phyloP scores from a whole-genome alignment of 345 rosid genomes.

The Hibiscus mutabilis region DNA sequence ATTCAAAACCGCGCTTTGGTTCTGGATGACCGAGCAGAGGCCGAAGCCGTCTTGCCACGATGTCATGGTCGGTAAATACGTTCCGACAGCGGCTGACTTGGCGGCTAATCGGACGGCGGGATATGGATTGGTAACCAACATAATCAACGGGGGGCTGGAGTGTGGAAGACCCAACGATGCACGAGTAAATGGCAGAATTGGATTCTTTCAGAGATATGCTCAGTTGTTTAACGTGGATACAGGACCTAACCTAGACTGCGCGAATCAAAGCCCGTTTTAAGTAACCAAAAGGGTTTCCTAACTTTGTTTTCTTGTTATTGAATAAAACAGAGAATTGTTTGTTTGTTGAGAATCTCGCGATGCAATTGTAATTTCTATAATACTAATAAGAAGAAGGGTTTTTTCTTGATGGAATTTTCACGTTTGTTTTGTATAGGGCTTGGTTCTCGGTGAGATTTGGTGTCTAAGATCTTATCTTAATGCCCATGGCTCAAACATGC shows the following conservation, averaged over 20 bases:
- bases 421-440: background rate
- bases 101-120: slow-evolving; percentile 63
- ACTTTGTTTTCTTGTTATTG: background rate
- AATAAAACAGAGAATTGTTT: background rate
- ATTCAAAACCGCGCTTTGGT: slow-evolving; percentile 79
- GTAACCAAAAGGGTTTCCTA: background rate
- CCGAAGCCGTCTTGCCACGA: slow-evolving; percentile 84
- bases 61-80: slow-evolving; percentile 64
- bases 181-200: slow-evolving; percentile 63
- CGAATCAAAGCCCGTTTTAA: slow-evolving; percentile 48
- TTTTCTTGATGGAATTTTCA: background rate
- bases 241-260: slow-evolving; percentile 66
- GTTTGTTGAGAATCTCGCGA: background rate
- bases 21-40: slow-evolving; percentile 74
- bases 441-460: background rate
- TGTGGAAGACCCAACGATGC: slow-evolving; percentile 57
- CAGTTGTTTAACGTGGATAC: slow-evolving; percentile 41
- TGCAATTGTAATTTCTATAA: background rate
- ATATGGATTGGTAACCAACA: slow-evolving; percentile 74
- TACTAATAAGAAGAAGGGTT: background rate
- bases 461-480: background rate
- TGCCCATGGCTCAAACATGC: background rate
- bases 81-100: slow-evolving; percentile 40
- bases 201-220: slow-evolving; percentile 61
- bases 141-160: slow-evolving; percentile 80